These are phyloP conservation scores for Raddia guianensis DNA, from an alignment of 176 grass and related monocot genomes.

Conservation along the genomic window DNA sequence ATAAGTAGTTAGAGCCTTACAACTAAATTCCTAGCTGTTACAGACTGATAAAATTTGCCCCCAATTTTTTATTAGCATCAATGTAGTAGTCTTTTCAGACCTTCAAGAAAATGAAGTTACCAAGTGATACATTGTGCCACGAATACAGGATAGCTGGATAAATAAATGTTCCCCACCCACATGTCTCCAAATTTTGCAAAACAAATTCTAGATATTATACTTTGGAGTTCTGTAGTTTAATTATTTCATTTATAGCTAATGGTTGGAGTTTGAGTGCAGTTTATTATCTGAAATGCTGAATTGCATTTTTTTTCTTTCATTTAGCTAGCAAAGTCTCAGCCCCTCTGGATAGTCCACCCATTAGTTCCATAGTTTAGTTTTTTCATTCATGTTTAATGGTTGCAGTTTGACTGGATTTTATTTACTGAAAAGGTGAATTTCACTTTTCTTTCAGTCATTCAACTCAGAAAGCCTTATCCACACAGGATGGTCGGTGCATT, in stretches of 20 bases:
- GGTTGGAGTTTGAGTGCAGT: background rate
- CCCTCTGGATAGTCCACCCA: too few relatives aligned
- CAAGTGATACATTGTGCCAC: background rate
- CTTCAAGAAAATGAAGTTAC: background rate
- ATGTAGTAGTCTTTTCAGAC: background rate
- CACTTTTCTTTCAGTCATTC: background rate
- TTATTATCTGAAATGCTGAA: slow-evolving; percentile 23
- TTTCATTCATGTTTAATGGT: background rate
- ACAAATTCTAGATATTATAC: background rate
- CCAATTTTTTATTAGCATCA: background rate
- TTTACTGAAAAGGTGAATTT: slow-evolving; percentile 21
- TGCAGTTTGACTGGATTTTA: background rate
- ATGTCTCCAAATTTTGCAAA: background rate
- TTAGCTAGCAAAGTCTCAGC: background rate
- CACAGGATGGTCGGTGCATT: slow-evolving; percentile 20
- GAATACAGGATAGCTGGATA: background rate
- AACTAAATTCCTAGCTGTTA: background rate
- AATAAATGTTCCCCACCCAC: background rate
- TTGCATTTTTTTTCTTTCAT: background rate
- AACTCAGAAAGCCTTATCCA: background rate
- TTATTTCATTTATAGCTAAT: background rate
- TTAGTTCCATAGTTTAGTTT: background rate
- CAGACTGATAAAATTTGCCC: background rate
- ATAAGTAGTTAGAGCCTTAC: background rate
- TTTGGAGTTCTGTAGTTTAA: background rate